phyloP scores from a whole-genome alignment of 441 rosid genomes.

The Gossypium davidsonii region DNA sequence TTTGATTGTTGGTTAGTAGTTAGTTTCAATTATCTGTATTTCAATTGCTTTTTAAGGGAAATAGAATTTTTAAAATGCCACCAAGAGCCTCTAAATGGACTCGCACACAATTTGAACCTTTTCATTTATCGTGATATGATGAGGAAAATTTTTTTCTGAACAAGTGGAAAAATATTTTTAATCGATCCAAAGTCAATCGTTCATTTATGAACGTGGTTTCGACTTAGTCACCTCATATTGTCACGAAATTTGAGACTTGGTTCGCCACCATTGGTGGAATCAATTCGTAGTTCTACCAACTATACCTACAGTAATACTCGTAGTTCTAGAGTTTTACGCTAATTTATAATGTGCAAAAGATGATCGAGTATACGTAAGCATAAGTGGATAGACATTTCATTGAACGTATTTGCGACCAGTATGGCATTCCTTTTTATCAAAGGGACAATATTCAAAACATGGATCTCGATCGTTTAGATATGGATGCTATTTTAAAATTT shows the following conservation, averaged over 20 bases:
- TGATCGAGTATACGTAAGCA: not conserved
- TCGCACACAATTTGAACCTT: too few relatives aligned
- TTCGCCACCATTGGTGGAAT: not conserved
- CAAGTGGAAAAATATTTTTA: too few relatives aligned
- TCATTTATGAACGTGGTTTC: too few relatives aligned
- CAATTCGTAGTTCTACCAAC: not conserved
- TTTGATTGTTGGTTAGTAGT: too few relatives aligned
- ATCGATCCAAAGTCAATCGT: too few relatives aligned
- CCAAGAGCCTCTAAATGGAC: not conserved
- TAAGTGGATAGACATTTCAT: not conserved
- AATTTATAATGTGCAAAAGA: not conserved
- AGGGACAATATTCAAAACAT: not conserved
- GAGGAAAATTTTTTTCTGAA: too few relatives aligned
- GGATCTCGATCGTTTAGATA: too few relatives aligned
- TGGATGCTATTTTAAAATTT: too few relatives aligned
- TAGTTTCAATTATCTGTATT: too few relatives aligned
- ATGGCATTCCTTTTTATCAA: not conserved
- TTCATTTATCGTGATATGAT: too few relatives aligned
- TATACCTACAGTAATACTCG: not conserved
- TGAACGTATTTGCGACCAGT: not conserved
- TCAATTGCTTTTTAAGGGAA: not conserved
- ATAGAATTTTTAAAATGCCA: not conserved
- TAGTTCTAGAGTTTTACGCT: not conserved
- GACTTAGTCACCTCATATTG: not conserved
- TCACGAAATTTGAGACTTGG: not conserved